Base-by-base conservation (phyloP, 2,329 filamentous ascomycete species). In the Eutypella sp. region DNA sequence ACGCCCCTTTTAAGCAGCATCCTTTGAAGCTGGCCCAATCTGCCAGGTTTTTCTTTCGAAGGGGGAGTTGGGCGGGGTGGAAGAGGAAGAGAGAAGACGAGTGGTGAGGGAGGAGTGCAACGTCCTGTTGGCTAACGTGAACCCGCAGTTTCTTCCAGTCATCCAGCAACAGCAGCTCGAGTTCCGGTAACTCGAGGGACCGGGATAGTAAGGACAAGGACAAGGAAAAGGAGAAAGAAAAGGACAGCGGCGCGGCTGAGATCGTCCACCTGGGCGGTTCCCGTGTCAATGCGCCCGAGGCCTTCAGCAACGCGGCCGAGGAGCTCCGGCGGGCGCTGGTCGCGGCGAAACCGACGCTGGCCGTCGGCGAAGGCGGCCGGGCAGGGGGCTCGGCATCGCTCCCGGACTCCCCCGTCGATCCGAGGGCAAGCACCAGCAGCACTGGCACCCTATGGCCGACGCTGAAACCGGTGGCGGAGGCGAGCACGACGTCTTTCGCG, bases 201-300 rank as follows among this genome's bases (percentile, higher is more conserved):
- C 20, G 23, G 11, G 22, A 5, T 18, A 54, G 49, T 46, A 48
- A 48, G 9, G 41, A 41, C 22, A 44, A 42, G 16, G 46, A 38
- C 44, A 50, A 38, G 19, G 51, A 11, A 6, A 33, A 15, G 13
- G 7, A 7, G 7, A 29, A 29, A 7, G 13, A 29, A 7, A 29
- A 29, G 7, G 13, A 13, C 25, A 29, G 25, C 34, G n/a, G 18
- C 18, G 10, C 54, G 45, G 34, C 48, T 13, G 51, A 58, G 42
- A 58, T 58, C 25, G 34, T 58, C 20, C 56, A 58, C 39, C 47
- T 58, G 3, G 56, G 56, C 5, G 56, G 56, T 22, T 42, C 47
- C 11, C 53, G 54, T 40, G 45, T 58, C 4, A 47, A 51, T 23
- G 36, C 31, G 33, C 51, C 50, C 15, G 45, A 23, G 5, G 20